phyloP scores from a whole-genome alignment of 2,329 filamentous ascomycete genomes.

The Raffaelea arxii region DNA sequence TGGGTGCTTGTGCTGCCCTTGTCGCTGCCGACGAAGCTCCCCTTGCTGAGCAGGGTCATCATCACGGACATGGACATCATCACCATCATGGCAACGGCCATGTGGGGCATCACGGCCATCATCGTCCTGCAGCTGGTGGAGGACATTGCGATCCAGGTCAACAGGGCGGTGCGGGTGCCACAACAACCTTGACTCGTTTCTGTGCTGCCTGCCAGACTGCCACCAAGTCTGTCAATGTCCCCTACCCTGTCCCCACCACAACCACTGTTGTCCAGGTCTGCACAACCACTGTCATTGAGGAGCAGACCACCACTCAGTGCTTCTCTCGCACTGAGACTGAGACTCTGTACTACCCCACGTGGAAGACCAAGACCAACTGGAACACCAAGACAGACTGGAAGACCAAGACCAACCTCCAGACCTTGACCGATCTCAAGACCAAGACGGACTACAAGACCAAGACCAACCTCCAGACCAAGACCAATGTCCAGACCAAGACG shows the following conservation, averaged over 20 bases:
- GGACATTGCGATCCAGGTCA: neutral
- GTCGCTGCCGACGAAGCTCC: constrained; percentile 2
- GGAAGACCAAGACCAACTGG: neutral
- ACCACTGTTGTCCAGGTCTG: neutral
- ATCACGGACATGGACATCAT: constrained; percentile 1
- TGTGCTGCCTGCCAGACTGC: constrained; percentile 2
- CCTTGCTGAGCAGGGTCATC: neutral
- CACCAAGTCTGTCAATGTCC: neutral
- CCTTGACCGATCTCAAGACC: neutral
- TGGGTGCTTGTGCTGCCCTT: constrained; percentile 9
- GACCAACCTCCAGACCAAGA: neutral
- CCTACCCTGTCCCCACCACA: neutral
- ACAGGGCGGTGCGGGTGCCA: neutral
- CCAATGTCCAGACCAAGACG: neutral
- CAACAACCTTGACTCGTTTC: constrained; percentile 1
- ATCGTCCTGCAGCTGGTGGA: constrained; percentile 3
- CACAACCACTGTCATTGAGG: neutral
- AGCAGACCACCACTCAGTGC: neutral
- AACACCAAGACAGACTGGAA: neutral
- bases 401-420: neutral
- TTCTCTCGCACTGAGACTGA: neutral
- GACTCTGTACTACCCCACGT: neutral
- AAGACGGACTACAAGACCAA: neutral
- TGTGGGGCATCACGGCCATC: constrained; percentile 1
- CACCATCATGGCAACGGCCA: constrained; percentile 5